Evolutionary conservation across 2,329 filamentous ascomycete species (phyloP), one percentile per base, ranked within the genome.

Genomic region (Magnaporthiopsis incrustans): DNA sequence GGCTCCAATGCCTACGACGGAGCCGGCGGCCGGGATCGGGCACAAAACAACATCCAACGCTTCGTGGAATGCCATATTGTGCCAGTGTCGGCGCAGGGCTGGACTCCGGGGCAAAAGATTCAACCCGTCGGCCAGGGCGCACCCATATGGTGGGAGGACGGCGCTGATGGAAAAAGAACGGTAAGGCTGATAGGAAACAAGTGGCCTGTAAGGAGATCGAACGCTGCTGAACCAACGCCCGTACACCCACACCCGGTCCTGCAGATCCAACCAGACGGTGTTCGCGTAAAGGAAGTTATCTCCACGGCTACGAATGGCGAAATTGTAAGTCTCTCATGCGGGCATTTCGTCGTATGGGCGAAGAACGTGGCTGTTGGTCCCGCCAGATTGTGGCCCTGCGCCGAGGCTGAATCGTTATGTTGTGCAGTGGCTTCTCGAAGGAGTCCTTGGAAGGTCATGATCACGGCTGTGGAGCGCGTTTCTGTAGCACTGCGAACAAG

Each of bases 21-120:
- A 0, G 78, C 82, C 1, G 85, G 85, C 22, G 94, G 92, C 0
- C 84, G 89, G 71, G 87, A 92, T 64, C 82, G 92, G 61, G 94
- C 95, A 10, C 83, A 86, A 67, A 78, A 78, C 68, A 98, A 98
- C 71, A 74, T 98, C 67, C 82, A 83, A 71, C 80, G 84, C 56
- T 98, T 98, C 74, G 91, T 96, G 1, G 89, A 96, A 77, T 89
- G 89, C 59, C 95, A 99, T 76, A 82, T 97, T 63, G 83, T 98
- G 5, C 82, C 86, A 0, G 75, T 77, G 5, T 6, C 44, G 44
- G 44, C 44, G 7, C 44, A 53, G 22, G 44, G 22, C 18, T 53
- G 44, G 44, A n/a, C 44, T 22, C 4, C n/a, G 11, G 44, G 22
- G 18, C 44, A 53, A 22, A 53, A n/a, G 44, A 53, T 53, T n/a